Evolutionary conservation across 1,284 basidiomycete genomes (phyloP).

Genomic region (Ceratobasidium sp.): DNA sequence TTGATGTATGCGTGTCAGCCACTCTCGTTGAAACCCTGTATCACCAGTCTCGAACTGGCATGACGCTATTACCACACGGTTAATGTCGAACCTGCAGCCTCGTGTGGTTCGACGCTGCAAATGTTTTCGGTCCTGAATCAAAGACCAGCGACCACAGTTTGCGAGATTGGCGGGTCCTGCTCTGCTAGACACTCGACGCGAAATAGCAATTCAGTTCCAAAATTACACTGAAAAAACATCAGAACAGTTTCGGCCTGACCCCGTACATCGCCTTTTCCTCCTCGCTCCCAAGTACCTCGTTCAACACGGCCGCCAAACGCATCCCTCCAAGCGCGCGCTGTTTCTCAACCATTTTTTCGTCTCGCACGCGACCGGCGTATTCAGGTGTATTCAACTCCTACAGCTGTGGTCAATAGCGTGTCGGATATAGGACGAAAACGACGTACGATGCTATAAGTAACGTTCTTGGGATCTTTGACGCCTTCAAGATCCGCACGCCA

Average conservation of each 20-base stretch:
- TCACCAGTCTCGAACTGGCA: too few species aligned
- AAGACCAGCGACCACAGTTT: too few species aligned
- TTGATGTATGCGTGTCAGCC: too few species aligned
- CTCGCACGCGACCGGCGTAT: constrained; percentile 77
- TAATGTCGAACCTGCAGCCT: too few species aligned
- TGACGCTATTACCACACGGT: too few species aligned
- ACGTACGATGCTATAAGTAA: constrained; percentile 11
- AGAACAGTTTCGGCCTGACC: neutral
- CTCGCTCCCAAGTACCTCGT: constrained; percentile 72
- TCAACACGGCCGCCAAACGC: constrained; percentile 83
- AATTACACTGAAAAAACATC: too few species aligned
- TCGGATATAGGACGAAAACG: neutral
- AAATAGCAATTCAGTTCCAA: too few species aligned
- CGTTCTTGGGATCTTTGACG: neutral
- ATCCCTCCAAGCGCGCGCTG: constrained; percentile 85
- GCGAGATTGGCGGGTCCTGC: too few species aligned
- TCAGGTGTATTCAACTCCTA: constrained; percentile 88
- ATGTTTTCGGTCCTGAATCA: too few species aligned
- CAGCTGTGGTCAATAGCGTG: neutral
- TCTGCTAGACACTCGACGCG: too few species aligned
- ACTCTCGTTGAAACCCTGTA: too few species aligned
- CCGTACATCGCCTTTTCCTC: constrained; percentile 20
- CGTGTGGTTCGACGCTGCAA: too few species aligned
- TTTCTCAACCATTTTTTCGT: constrained; percentile 81
- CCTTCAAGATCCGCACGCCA: constrained; percentile 74